A percentile compares a stretch with the other conserved stretches of the same genome.
phyloP scores from a whole-genome alignment of 192 early-diverging fungal genomes.

The Podila epicladia region DNA sequence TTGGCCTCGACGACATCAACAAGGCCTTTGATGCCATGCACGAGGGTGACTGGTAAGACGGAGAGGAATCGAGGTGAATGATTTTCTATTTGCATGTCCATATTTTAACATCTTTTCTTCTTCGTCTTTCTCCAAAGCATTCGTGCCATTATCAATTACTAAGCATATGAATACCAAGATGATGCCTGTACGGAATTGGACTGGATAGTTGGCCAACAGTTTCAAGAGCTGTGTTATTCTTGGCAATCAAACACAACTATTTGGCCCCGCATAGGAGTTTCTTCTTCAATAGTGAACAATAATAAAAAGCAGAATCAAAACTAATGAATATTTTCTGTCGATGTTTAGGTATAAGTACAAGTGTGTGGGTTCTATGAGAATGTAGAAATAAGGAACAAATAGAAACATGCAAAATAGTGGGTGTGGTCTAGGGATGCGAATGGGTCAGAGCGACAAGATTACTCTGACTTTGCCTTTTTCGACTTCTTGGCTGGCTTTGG shows the following conservation, averaged over 20 bases:
- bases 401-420: too few relatives aligned
- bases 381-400: too few relatives aligned
- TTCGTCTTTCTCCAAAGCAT: constrained; percentile 16
- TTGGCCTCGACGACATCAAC: constrained; percentile 87
- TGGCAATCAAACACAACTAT: too few relatives aligned
- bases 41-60: constrained; percentile 65
- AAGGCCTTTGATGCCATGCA: constrained; percentile 95
- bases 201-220: not conserved
- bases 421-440: too few relatives aligned
- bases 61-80: not conserved
- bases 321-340: too few relatives aligned
- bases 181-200: not conserved
- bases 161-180: not conserved
- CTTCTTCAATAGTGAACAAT: too few relatives aligned
- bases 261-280: too few relatives aligned
- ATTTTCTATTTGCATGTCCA: not conserved
- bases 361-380: too few relatives aligned
- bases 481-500: constrained; percentile 1
- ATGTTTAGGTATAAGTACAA: too few relatives aligned
- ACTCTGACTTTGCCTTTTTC: not conserved
- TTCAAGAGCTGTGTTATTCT: constrained; percentile 13
- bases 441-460: not conserved
- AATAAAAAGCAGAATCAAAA: too few relatives aligned
- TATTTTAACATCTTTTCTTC: not conserved
- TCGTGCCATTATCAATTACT: constrained; percentile 42